Percentiles rank a stretch among this genome's conserved stretches.
Conservation (phyloP, 768 basidiomycete species). For the Clathrus columnatus region DNA sequence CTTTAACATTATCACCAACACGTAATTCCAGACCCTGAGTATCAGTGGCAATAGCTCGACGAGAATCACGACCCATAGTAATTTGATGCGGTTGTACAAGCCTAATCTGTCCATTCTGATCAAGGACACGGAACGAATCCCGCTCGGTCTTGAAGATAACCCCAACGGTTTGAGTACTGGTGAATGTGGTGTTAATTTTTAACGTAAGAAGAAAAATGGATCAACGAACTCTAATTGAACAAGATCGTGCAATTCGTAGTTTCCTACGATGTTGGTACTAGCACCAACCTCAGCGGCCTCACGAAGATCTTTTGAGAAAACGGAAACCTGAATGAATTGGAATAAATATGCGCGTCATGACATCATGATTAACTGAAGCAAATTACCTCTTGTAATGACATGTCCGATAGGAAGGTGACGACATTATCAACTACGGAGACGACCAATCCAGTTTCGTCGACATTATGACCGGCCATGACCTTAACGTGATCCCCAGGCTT, state of each 20-base stretch:
- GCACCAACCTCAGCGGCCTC: slow-evolving; percentile 97
- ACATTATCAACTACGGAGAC: slow-evolving; percentile 85
- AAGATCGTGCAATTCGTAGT: slow-evolving; percentile 93
- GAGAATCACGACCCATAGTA: slow-evolving; percentile 78
- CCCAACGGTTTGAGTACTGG: slow-evolving; percentile 84
- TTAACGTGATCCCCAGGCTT: slow-evolving; percentile 98
- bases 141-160: slow-evolving; percentile 97
- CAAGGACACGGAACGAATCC: slow-evolving; percentile 90
- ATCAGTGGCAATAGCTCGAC: slow-evolving; percentile 81
- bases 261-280: slow-evolving; percentile 79
- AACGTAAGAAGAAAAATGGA: neutral
- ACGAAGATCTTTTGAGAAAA: slow-evolving; percentile 94
- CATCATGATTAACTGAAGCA: neutral
- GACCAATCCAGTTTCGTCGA: slow-evolving; percentile 92
- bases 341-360: neutral
- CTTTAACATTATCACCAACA: slow-evolving; percentile 86
- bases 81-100: slow-evolving; percentile 92
- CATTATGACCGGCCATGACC: slow-evolving; percentile 92
- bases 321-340: slow-evolving; percentile 60
- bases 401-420: slow-evolving; percentile 94
- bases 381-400: slow-evolving; percentile 88
- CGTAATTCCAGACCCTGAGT: slow-evolving; percentile 81
- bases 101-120: slow-evolving; percentile 86
- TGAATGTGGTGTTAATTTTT: neutral
- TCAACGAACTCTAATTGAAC: slow-evolving; percentile 87